Base-by-base conservation (phyloP, 768 basidiomycete species). In the Mycena belliarum region DNA sequence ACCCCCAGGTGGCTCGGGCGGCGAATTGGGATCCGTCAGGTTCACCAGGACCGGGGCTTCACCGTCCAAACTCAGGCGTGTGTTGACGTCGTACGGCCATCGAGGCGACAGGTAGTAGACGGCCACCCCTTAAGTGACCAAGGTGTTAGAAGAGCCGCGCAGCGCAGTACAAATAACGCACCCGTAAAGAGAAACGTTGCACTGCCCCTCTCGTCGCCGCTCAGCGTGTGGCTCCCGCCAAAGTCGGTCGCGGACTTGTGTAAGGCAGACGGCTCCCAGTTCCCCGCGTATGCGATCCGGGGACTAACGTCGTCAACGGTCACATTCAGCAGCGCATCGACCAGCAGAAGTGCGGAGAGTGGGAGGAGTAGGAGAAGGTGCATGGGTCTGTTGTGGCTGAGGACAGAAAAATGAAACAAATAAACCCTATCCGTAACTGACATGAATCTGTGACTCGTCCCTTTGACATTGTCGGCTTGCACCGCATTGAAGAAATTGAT, bases 21-120 rank as follows among this genome's bases (percentile, higher is more conserved):
- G 41, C 10, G 52, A 14, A 14, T 15, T 26, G 9, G 55, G 47
- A 15, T 61, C 60, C 3, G 55, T 61, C 28, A 61, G 9, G 35
- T 57, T 54, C n/a, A 61, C 55, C 5, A 61, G 48, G 6, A 29
- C 21, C 9, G 55, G 18, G 5, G 42, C 16, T 15, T 23, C 51
- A 3, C 48, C 60, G 21, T 61, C 60, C 7, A 61, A 18, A 37
- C 46, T 52, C 12, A 61, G 25, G 26, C 44, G 49, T 2, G 55
- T 52, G 47, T 47, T 52, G 15, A 61, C 55, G 25, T 25, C 35
- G 60, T 61, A 61, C 6, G 60, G 60, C 60, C 60, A 61, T 5
- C 51, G 50, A 9, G 60, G 51, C 10, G 60, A 37, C 7, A 61
- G 51, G 38, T 61, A 61, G 49, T 61, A 57, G 11, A 61, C 55